These are phyloP conservation scores for Rutidosis leptorrhynchoides DNA, from an alignment of 129 eudicot genomes.

Conservation along the genomic window DNA sequence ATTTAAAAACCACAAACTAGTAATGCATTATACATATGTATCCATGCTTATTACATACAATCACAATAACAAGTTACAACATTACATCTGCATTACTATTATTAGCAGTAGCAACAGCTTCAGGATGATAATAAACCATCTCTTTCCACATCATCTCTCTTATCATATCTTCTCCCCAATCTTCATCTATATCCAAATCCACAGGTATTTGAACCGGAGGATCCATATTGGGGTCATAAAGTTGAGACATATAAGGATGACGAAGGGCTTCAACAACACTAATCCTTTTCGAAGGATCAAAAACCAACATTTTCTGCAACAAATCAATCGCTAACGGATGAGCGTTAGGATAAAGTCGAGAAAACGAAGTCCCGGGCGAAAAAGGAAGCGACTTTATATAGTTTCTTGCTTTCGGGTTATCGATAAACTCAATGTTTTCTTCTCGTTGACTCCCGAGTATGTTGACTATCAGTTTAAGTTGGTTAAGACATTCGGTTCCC, in stretches of 20 bases:
- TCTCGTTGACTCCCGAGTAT: constrained; percentile 68
- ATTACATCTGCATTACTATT: constrained; percentile 32
- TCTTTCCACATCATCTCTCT: constrained; percentile 84
- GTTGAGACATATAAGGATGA: constrained; percentile 79
- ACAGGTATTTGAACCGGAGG: constrained; percentile 78
- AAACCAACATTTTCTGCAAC: constrained; percentile 70
- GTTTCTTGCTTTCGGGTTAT: constrained; percentile 75
- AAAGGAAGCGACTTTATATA: constrained; percentile 64
- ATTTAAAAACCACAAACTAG: constrained; percentile 43
- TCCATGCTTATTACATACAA: constrained; percentile 36
- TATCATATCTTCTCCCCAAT: constrained; percentile 75
- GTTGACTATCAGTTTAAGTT: constrained; percentile 67
- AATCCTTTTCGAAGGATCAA: constrained; percentile 71
- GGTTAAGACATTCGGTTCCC: constrained; percentile 77
- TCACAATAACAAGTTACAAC: constrained; percentile 24
- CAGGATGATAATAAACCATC: constrained; percentile 78
- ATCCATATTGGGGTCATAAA: constrained; percentile 63
- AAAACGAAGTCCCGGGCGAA: constrained; percentile 56
- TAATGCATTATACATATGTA: constrained; percentile 36
- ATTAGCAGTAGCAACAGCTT: constrained; percentile 34
- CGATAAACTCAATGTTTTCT: constrained; percentile 61
- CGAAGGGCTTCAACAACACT: constrained; percentile 71
- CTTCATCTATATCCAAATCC: constrained; percentile 77
- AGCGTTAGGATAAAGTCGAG: constrained; percentile 57
- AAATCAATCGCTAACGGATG: constrained; percentile 71